Conservation (phyloP, 108 stramenopile genomes). For the Cyclotella distinguenda region DNA sequence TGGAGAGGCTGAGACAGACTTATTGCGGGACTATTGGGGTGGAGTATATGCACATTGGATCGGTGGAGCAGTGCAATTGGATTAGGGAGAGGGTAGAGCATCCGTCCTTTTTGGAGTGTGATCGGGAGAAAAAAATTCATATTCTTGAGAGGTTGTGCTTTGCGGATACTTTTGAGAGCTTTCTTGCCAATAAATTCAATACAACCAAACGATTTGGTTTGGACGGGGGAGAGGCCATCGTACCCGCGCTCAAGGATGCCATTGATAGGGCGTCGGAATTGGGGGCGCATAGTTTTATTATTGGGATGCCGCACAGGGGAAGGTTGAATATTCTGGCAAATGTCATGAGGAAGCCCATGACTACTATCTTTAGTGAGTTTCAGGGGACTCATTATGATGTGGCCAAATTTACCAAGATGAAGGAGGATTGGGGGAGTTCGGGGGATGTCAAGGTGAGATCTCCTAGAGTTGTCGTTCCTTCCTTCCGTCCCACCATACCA, state of each 20-base stretch:
- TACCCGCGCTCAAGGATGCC: slow-evolving; percentile 94
- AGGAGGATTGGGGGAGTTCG: slow-evolving; percentile 80
- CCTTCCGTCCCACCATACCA: background rate
- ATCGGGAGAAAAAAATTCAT: slow-evolving; percentile 88
- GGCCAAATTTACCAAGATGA: slow-evolving; percentile 68
- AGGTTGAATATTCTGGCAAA: slow-evolving; percentile 97
- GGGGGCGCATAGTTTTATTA: slow-evolving; percentile 94
- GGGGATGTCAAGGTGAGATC: slow-evolving; percentile 92
- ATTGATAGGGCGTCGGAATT: slow-evolving; percentile 94
- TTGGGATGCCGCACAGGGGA: slow-evolving; percentile 99
- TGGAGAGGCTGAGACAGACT: slow-evolving; percentile 80
- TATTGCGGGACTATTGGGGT: slow-evolving; percentile 96
- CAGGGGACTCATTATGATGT: slow-evolving; percentile 93
- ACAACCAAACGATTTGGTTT: slow-evolving; percentile 99
- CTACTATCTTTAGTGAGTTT: slow-evolving; percentile 97
- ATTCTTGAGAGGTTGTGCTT: slow-evolving; percentile 94
- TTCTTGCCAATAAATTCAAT: slow-evolving; percentile 97
- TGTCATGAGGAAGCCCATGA: slow-evolving; percentile 99
- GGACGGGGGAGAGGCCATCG: slow-evolving; percentile 95
- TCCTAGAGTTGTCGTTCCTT: background rate
- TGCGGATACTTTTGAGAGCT: slow-evolving; percentile 97
- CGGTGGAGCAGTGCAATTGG: slow-evolving; percentile 95
- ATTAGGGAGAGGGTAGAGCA: slow-evolving; percentile 95
- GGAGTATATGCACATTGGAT: slow-evolving; percentile 98
- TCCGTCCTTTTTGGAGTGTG: slow-evolving; percentile 75